Conservation (phyloP, 352 stramenopile species). For the Phytopythium litorale region DNA sequence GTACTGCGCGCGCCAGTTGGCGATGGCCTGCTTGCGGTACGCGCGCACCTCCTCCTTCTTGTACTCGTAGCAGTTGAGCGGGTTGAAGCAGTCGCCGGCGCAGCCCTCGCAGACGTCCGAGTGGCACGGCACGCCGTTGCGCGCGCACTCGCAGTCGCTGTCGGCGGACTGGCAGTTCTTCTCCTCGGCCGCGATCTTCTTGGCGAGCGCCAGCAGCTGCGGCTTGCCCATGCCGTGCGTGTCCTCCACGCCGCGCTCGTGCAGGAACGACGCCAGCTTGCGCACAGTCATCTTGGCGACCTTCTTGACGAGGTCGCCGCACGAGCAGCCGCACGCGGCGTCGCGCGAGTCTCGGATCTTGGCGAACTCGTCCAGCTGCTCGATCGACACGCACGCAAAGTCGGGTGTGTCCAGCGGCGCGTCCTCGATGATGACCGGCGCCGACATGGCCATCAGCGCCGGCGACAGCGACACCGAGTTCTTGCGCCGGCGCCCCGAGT, state of each 20-base stretch:
- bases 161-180: slow-evolving; percentile 71
- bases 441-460: slow-evolving; percentile 14
- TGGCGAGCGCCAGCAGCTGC: slow-evolving; percentile 62
- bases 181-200: slow-evolving; percentile 49
- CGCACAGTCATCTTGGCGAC: slow-evolving; percentile 85
- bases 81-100: slow-evolving; percentile 67
- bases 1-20: slow-evolving; percentile 39
- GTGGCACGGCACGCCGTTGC: slow-evolving; percentile 73
- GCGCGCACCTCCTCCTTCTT: slow-evolving; percentile 55
- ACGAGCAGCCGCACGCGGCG: slow-evolving; percentile 70
- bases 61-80: slow-evolving; percentile 71
- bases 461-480: slow-evolving; percentile 24
- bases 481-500: slow-evolving; percentile 22
- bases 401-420: slow-evolving; percentile 35
- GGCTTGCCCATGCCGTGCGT: slow-evolving; percentile 42
- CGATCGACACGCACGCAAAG: slow-evolving; percentile 76
- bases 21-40: slow-evolving; percentile 71
- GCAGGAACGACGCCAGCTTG: slow-evolving; percentile 66
- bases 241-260: slow-evolving; percentile 39
- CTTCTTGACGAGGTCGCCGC: slow-evolving; percentile 69
- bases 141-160: slow-evolving; percentile 67
- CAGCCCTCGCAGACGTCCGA: slow-evolving; percentile 73
- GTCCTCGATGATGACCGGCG: slow-evolving; percentile 15
- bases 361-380: slow-evolving; percentile 81
- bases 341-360: slow-evolving; percentile 81